A percentile compares a stretch with the other conserved stretches of the same genome.
These are phyloP conservation scores for Trypanosoma scelopori DNA, from an alignment of 208 protist genomes.

Conservation along the genomic window DNA sequence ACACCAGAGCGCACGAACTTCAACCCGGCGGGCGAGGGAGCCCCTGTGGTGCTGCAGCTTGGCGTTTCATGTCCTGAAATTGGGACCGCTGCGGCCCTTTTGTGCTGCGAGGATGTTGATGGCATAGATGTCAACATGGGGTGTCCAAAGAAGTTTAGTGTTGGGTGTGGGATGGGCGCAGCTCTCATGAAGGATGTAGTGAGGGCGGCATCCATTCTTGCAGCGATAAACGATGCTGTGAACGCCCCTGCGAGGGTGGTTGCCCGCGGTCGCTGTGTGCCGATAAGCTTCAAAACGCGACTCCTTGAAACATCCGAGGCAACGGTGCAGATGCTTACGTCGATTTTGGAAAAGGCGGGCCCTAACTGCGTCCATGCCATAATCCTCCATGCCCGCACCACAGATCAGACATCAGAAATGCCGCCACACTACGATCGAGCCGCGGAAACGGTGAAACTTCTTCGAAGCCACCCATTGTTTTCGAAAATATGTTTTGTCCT, in stretches of 20 bases:
- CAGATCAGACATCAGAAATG: slow-evolving; percentile 53
- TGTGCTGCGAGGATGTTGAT: slow-evolving; percentile 91
- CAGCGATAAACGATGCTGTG: slow-evolving; percentile 52
- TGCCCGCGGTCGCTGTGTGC: slow-evolving; percentile 30
- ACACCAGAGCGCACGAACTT: slow-evolving; percentile 9
- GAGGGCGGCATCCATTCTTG: slow-evolving; percentile 67
- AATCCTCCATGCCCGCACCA: slow-evolving; percentile 82
- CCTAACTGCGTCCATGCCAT: slow-evolving; percentile 66
- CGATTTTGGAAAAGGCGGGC: slow-evolving; percentile 48
- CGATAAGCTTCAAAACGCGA: slow-evolving; percentile 83
- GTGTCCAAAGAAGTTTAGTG: slow-evolving; percentile 97
- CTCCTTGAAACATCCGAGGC: slow-evolving; percentile 47
- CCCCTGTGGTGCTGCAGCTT: slow-evolving; percentile 91
- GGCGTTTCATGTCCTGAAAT: slow-evolving; percentile 75
- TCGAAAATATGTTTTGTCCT: slow-evolving; percentile 64
- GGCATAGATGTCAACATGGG: slow-evolving; percentile 99
- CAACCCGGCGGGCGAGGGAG: slow-evolving; percentile 16
- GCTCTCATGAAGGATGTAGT: slow-evolving; percentile 85
- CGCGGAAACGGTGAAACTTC: slow-evolving; percentile 41
- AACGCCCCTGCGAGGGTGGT: slow-evolving; percentile 23
- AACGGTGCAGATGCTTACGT: slow-evolving; percentile 68
- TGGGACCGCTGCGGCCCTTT: slow-evolving; percentile 81
- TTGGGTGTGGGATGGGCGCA: slow-evolving; percentile 96
- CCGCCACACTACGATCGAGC: slow-evolving; percentile 62
- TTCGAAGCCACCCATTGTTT: slow-evolving; percentile 32